A percentile compares a stretch with the other conserved stretches of the same genome.
These are phyloP conservation scores for Oryza glumipatula DNA, from an alignment of 176 grass and related monocot species.

Conservation along the genomic window DNA sequence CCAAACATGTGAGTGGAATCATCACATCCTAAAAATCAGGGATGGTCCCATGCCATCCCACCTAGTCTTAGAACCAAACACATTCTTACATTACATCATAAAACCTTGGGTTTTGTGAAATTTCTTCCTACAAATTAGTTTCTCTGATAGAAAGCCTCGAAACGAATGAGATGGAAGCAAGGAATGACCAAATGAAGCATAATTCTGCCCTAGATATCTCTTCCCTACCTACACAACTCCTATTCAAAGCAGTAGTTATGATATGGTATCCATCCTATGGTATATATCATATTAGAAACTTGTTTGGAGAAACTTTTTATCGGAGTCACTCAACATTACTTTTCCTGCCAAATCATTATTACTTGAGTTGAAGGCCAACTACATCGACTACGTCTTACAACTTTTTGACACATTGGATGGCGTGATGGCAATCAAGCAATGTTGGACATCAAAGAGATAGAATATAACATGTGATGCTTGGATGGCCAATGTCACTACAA, in stretches of 20 bases:
- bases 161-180: not conserved
- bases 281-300: conserved; percentile 9
- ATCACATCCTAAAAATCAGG: too few species aligned
- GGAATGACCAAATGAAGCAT: not conserved
- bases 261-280: not conserved
- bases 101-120: too few species aligned
- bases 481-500: not conserved
- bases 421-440: not conserved
- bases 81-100: too few species aligned
- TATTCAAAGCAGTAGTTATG: too few species aligned
- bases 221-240: not conserved
- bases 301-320: not conserved
- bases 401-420: not conserved
- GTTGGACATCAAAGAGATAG: not conserved
- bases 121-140: not conserved
- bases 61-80: too few species aligned
- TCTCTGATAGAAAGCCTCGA: not conserved
- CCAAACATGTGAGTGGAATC: too few species aligned
- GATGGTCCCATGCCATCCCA: too few species aligned
- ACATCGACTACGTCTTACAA: not conserved
- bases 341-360: not conserved
- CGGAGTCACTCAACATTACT: not conserved
- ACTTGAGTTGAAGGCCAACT: not conserved
- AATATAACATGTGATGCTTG: not conserved
- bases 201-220: not conserved